These are phyloP conservation scores for Fonsecaea pugnacius DNA, from an alignment of 2,329 filamentous ascomycete species.

Conservation along the genomic window DNA sequence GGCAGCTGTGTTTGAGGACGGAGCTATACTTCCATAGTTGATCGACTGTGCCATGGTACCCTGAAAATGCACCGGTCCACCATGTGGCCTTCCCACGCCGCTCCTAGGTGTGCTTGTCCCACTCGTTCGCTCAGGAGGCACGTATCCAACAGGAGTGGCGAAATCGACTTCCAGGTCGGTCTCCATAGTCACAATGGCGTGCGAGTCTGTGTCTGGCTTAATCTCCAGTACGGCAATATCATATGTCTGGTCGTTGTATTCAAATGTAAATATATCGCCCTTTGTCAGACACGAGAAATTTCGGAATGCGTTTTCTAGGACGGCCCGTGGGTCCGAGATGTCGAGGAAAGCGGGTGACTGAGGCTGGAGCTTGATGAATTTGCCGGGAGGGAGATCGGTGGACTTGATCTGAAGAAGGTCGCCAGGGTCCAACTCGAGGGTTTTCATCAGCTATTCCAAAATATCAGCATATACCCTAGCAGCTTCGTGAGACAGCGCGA, in stretches of 20 bases:
- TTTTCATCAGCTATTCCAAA: slow-evolving; percentile 80
- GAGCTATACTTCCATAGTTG: slow-evolving; percentile 90
- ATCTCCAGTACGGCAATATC: slow-evolving; percentile 92
- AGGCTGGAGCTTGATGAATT: slow-evolving; percentile 93
- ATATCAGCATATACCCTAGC: slow-evolving; percentile 19
- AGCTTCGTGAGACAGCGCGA: slow-evolving; percentile 38
- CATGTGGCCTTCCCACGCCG: slow-evolving; percentile 58
- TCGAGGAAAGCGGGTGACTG: slow-evolving; percentile 93
- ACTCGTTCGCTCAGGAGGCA: slow-evolving; percentile 77
- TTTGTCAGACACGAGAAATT: slow-evolving; percentile 94
- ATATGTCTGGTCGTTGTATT: slow-evolving; percentile 93
- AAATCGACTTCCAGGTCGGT: slow-evolving; percentile 98
- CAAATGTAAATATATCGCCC: slow-evolving; percentile 93
- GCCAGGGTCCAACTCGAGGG: slow-evolving; percentile 82
- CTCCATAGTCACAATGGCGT: slow-evolving; percentile 89
- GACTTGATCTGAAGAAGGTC: slow-evolving; percentile 95
- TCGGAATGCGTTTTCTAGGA: slow-evolving; percentile 93
- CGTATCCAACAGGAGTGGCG: slow-evolving; percentile 88
- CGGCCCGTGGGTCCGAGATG: slow-evolving; percentile 95
- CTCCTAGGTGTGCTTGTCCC: slow-evolving; percentile 87
- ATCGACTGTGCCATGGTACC: slow-evolving; percentile 98
- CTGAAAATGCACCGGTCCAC: slow-evolving; percentile 78
- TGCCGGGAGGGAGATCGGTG: slow-evolving; percentile 86
- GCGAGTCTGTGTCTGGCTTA: slow-evolving; percentile 80
- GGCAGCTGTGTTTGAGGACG: slow-evolving; percentile 69